These are phyloP conservation scores for Trametes hirsuta DNA, from an alignment of 1,284 basidiomycete genomes.

Conservation along the genomic window DNA sequence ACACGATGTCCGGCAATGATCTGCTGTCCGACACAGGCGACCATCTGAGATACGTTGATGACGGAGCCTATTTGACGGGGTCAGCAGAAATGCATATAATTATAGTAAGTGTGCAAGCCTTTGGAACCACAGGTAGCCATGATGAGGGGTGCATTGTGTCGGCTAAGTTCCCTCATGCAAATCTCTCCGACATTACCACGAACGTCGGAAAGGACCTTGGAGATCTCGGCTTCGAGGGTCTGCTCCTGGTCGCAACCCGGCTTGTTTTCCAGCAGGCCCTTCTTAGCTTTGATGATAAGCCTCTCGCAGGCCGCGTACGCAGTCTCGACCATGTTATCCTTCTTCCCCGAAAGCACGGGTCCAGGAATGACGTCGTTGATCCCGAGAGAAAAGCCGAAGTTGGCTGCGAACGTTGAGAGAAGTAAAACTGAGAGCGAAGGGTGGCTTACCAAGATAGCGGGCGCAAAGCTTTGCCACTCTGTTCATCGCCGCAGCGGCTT, in stretches of 20 bases:
- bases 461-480: conserved; percentile 95
- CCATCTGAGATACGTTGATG: conserved; percentile 99
- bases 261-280: conserved; percentile 93
- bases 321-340: conserved; percentile 86
- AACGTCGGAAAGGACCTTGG: conserved; percentile 91
- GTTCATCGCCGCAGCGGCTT: conserved; percentile 96
- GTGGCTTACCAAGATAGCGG: conserved; percentile 80
- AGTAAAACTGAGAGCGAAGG: not conserved
- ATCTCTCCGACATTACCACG: conserved; percentile 96
- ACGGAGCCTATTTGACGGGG: conserved; percentile 74
- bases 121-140: conserved; percentile 99
- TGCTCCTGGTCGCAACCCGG: conserved; percentile 97
- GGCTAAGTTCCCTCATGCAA: conserved; percentile 96
- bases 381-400: conserved; percentile 97
- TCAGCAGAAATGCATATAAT: not conserved
- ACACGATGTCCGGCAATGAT: conserved; percentile 99
- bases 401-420: conserved; percentile 57
- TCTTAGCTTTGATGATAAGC: conserved; percentile 89
- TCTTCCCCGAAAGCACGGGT: conserved; percentile 76
- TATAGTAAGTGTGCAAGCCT: conserved; percentile 50
- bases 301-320: conserved; percentile 91
- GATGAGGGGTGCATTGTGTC: conserved; percentile 96
- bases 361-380: conserved; percentile 99
- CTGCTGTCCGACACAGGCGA: conserved; percentile 99
- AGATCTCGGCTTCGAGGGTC: conserved; percentile 95